phyloP scores from a whole-genome alignment of 1,284 basidiomycete species.

The Neolentinus lepideus region DNA sequence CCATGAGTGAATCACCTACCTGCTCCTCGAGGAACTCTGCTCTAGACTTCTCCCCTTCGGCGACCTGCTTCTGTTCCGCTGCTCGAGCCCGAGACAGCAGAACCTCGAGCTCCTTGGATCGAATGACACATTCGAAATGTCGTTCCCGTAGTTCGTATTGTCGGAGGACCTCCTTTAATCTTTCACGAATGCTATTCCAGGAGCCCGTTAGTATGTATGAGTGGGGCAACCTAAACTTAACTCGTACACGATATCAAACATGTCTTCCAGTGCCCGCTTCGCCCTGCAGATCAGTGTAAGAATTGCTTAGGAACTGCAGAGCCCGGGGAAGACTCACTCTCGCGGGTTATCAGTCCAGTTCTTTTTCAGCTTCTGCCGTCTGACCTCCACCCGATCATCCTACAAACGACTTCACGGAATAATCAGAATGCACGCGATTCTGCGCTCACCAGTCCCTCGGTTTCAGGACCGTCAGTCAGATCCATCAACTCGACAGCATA shows the following conservation, averaged over 20 bases:
- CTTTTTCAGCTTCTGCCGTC: slow-evolving; percentile 63
- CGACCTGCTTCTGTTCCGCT: slow-evolving; percentile 75
- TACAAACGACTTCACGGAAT: slow-evolving; percentile 18
- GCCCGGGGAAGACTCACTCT: slow-evolving; percentile 43
- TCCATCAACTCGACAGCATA: slow-evolving; percentile 83
- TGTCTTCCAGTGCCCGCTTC: slow-evolving; percentile 63
- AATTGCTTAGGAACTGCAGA: slow-evolving; percentile 1
- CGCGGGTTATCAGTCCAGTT: slow-evolving; percentile 65
- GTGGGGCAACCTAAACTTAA: not conserved
- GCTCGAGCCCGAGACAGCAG: slow-evolving; percentile 75
- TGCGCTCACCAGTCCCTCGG: slow-evolving; percentile 53
- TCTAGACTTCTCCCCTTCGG: slow-evolving; percentile 60
- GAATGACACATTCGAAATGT: slow-evolving; percentile 83
- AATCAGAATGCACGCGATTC: not conserved
- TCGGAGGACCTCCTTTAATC: slow-evolving; percentile 73
- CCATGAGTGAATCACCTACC: slow-evolving; percentile 29
- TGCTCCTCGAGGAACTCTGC: slow-evolving; percentile 68
- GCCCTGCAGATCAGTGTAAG: slow-evolving; percentile 38
- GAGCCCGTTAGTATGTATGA: not conserved
- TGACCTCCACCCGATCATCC: slow-evolving; percentile 58
- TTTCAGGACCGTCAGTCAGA: slow-evolving; percentile 57
- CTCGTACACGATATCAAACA: slow-evolving; percentile 74
- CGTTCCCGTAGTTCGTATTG: slow-evolving; percentile 82
- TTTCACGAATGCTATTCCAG: slow-evolving; percentile 58
- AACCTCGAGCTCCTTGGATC: slow-evolving; percentile 82